Evolutionary conservation across 352 stramenopile species (phyloP).

Genomic region (Pythium oligandrum): DNA sequence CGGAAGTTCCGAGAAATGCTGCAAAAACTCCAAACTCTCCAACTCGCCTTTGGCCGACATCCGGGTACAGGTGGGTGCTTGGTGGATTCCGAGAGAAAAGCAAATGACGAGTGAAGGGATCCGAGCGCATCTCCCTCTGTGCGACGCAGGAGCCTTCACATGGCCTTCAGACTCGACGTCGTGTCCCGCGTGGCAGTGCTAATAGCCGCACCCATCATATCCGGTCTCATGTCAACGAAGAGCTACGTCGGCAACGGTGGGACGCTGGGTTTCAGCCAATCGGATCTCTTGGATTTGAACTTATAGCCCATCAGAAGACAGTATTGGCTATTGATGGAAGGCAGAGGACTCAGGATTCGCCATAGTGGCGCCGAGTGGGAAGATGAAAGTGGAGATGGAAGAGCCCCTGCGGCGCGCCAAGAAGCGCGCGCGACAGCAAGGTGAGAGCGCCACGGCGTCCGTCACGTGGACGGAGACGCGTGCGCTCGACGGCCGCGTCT

Average conservation of each 20-base stretch:
- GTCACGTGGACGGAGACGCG: slow-evolving; percentile 68
- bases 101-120: too few species aligned
- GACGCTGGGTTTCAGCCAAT: slow-evolving; percentile 7
- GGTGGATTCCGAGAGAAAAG: too few species aligned
- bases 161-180: too few species aligned
- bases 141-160: too few species aligned
- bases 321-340: slow-evolving; percentile 14
- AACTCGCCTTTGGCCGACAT: slow-evolving; percentile 9
- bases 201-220: too few species aligned
- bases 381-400: slow-evolving; percentile 11
- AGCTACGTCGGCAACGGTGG: too few species aligned
- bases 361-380: background rate
- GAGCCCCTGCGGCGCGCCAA: slow-evolving; percentile 26
- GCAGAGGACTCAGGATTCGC: background rate
- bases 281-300: background rate
- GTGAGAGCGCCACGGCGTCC: slow-evolving; percentile 59
- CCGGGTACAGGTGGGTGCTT: background rate
- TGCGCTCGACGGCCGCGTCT: slow-evolving; percentile 41
- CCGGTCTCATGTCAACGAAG: too few species aligned
- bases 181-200: too few species aligned
- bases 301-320: slow-evolving; percentile 8
- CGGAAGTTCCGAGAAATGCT: slow-evolving; percentile 10
- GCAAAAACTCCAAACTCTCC: slow-evolving; percentile 16
- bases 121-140: too few species aligned
- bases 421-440: slow-evolving; percentile 68